Conservation (phyloP, 345 rosid genomes). For the Acer campestre region DNA sequence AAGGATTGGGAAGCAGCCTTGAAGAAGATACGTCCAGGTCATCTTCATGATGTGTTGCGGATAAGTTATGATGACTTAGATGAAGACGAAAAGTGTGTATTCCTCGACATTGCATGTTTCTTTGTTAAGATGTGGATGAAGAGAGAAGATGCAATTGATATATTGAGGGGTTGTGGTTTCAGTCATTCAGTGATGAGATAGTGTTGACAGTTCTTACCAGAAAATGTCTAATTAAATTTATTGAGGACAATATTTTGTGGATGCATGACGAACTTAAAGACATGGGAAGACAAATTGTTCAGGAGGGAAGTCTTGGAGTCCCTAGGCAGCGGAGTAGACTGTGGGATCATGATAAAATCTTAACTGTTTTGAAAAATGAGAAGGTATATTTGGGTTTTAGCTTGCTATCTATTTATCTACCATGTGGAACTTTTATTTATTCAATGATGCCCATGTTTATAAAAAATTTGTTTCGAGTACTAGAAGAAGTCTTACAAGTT, state of each 20-base stretch:
- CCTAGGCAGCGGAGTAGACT: slow-evolving; percentile 61
- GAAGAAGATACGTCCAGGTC: slow-evolving; percentile 30
- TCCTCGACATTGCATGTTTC: slow-evolving; percentile 76
- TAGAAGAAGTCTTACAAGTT: no score
- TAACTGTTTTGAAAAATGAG: slow-evolving; percentile 33
- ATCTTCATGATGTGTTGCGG: slow-evolving; percentile 46
- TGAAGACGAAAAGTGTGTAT: slow-evolving; percentile 41
- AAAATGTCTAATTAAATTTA: slow-evolving; percentile 60
- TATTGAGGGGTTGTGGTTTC: slow-evolving; percentile 63
- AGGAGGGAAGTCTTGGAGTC: slow-evolving; percentile 20
- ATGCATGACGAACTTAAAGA: slow-evolving; percentile 81
- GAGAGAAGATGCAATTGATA: slow-evolving; percentile 47
- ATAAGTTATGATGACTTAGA: slow-evolving; percentile 63
- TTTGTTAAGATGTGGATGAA: slow-evolving; percentile 47
- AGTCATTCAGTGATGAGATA: slow-evolving; percentile 45
- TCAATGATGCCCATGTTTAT: background rate
- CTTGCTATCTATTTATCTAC: background rate
- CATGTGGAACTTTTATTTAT: background rate
- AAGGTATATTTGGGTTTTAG: slow-evolving; percentile 37
- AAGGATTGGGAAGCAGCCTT: slow-evolving; percentile 61
- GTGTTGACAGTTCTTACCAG: slow-evolving; percentile 42
- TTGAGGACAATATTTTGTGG: slow-evolving; percentile 36
- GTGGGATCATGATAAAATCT: slow-evolving; percentile 55
- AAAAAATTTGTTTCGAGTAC: no score
- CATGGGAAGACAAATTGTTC: slow-evolving; percentile 72